Conservation (phyloP, 106 monocot genomes). For the Dactylorhiza incarnata region DNA sequence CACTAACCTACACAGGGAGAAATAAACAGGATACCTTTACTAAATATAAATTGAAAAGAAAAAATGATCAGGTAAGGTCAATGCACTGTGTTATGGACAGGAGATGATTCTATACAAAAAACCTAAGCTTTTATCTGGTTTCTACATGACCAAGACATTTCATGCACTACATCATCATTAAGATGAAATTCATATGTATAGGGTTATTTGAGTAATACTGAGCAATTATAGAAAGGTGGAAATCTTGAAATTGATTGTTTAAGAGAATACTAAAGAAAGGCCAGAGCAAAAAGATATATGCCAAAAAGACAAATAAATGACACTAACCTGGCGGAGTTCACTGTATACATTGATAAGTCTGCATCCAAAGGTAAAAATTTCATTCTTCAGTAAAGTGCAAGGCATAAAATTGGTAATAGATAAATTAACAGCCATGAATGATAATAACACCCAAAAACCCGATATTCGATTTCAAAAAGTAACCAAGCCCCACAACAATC, state of each 20-base stretch:
- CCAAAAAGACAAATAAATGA: background rate
- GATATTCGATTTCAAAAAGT: slow-evolving; percentile 83
- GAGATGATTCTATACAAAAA: background rate
- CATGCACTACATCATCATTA: background rate
- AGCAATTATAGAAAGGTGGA: background rate
- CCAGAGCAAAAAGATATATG: background rate
- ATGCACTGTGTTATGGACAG: background rate
- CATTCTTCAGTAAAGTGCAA: slow-evolving; percentile 23
- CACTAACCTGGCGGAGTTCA: slow-evolving; percentile 91
- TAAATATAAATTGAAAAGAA: too few relatives aligned
- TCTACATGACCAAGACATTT: background rate
- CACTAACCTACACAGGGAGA: slow-evolving; percentile 57
- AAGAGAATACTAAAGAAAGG: too few relatives aligned
- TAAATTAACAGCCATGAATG: slow-evolving; percentile 41
- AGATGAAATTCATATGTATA: background rate
- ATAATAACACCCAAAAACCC: slow-evolving; percentile 64
- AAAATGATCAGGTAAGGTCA: background rate
- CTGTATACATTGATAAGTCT: slow-evolving; percentile 54
- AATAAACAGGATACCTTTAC: background rate
- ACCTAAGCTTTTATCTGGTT: background rate
- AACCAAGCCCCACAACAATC: slow-evolving; percentile 39
- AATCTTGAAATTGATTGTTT: background rate
- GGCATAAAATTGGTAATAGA: slow-evolving; percentile 20
- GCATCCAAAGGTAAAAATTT: slow-evolving; percentile 53
- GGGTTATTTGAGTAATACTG: background rate